Percentiles rank a stretch among this genome's conserved stretches.
These are phyloP conservation scores for Quercus glauca DNA, from an alignment of 306 rosid genomes.

Conservation along the genomic window DNA sequence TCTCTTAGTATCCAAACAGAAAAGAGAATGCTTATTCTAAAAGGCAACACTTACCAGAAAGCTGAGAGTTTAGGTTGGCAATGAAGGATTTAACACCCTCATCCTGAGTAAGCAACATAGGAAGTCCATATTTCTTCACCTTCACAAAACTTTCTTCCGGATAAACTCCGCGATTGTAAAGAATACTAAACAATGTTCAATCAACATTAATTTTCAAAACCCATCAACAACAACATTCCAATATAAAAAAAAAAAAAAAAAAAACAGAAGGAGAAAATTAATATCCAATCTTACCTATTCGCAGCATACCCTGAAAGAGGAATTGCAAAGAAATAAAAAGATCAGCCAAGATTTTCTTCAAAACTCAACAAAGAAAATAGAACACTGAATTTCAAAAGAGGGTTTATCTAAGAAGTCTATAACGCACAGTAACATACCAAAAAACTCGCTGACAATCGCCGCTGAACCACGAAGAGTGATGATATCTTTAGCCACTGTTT, in stretches of 20 bases:
- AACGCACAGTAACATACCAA: constrained; percentile 42
- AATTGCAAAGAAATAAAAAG: constrained; percentile 6
- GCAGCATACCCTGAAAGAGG: constrained; percentile 83
- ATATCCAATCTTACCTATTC: constrained; percentile 59
- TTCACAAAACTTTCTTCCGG: constrained; percentile 92
- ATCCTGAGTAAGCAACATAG: constrained; percentile 92
- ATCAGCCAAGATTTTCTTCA: constrained; percentile 12
- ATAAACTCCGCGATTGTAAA: constrained; percentile 87
- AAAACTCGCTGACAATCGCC: constrained; percentile 96
- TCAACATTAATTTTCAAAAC: neutral
- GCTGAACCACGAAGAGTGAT: constrained; percentile 98
- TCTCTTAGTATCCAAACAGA: neutral
- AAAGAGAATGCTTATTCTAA: neutral
- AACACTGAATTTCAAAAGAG: neutral
- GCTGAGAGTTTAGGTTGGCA: constrained; percentile 72
- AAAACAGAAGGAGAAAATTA: neutral
- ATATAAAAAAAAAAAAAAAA: neutral
- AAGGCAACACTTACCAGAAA: constrained; percentile 54
- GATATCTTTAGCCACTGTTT: constrained; percentile 77
- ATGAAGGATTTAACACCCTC: constrained; percentile 86
- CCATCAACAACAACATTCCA: neutral
- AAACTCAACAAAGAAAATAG: neutral
- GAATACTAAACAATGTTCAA: constrained; percentile 47
- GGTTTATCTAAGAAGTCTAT: neutral
- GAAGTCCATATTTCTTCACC: constrained; percentile 95